Base-by-base conservation (phyloP, 2,329 filamentous ascomycete species). In the Berkeleyomyces rouxiae region DNA sequence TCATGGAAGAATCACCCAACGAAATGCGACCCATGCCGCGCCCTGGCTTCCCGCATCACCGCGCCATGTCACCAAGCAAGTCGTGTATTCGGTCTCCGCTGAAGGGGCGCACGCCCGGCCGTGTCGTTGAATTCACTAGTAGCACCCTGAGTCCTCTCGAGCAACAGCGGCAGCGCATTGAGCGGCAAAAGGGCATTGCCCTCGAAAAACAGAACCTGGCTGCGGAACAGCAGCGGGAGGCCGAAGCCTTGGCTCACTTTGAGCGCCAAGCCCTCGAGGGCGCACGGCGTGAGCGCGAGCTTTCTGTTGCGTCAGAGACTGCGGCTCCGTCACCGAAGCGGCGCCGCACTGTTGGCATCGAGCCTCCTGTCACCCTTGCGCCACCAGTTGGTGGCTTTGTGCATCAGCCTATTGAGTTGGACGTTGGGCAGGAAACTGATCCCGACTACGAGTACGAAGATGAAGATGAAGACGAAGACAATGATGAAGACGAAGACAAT, bases 121-220 rank as follows among this genome's bases (percentile, higher is more conserved):
- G 79, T 0, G 78, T 83, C 0, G 81, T 84, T 11, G 79, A 81
- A 63, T 83, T 83, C 66, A 78, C 77, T 0, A 78, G 76, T 69
- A 79, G 74, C 68, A 76, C 76, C 0, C 69, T 78, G 5, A 78
- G 77, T 3, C 77, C 78, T 0, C 67, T 74, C 1, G 73, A 75
- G 7, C 75, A 78, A 65, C 74, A 72, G 44, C 13, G 36, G 23
- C 2, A 67, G 66, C 49, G 64, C 1, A 16, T 53, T 1, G 62
- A 66, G 42, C 46, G 59, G 13, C 57, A 61, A 39, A 42, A 40
- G 36, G 44, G 47, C 13, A 33, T 57, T 53, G 59, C 59, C 4
- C 44, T 43, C 40, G 63, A 59, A 11, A 42, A 58, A 13, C 39
- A 47, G 33, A 59, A 64, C 23, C 23, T 33, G 2, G 16, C 40